Conservation (phyloP, 1,284 basidiomycete species). For the Rhodofomes roseus region DNA sequence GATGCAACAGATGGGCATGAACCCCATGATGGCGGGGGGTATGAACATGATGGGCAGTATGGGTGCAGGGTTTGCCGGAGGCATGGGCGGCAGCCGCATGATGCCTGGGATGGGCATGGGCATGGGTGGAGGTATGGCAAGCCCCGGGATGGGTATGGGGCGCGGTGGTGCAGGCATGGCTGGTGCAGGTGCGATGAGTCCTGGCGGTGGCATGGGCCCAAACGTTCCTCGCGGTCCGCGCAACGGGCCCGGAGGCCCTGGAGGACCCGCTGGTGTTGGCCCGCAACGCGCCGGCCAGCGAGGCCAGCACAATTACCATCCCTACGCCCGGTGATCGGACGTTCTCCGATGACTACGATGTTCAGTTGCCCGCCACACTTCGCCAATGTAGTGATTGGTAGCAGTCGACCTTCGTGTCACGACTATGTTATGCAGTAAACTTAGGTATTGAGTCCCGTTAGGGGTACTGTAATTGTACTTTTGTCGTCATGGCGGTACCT, state of each 20-base stretch:
- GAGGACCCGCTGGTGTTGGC: constrained; percentile 52
- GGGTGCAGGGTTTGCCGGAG: constrained; percentile 28
- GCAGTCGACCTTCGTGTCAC: background rate
- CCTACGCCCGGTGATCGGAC: constrained; percentile 58
- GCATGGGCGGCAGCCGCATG: constrained; percentile 36
- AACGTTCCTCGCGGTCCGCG: constrained; percentile 69
- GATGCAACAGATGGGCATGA: constrained; percentile 71
- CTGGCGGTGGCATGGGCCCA: constrained; percentile 36
- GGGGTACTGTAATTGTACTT: background rate
- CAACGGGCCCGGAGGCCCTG: constrained; percentile 49
- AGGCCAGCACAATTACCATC: constrained; percentile 76
- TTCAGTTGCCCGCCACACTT: background rate
- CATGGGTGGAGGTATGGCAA: constrained; percentile 15
- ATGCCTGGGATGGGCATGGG: constrained; percentile 39
- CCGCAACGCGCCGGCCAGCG: constrained; percentile 71
- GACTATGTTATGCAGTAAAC: background rate
- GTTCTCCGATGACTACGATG: background rate
- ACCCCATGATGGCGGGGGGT: constrained; percentile 42
- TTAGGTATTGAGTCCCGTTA: background rate
- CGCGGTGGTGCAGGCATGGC: constrained; percentile 44
- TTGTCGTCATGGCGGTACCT: background rate
- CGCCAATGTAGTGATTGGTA: background rate
- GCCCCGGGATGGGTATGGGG: constrained; percentile 46
- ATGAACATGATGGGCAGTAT: constrained; percentile 46
- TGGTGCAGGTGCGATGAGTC: constrained; percentile 25